Base-by-base conservation (phyloP, 768 basidiomycete genomes). In the Amanita fuliginea region DNA sequence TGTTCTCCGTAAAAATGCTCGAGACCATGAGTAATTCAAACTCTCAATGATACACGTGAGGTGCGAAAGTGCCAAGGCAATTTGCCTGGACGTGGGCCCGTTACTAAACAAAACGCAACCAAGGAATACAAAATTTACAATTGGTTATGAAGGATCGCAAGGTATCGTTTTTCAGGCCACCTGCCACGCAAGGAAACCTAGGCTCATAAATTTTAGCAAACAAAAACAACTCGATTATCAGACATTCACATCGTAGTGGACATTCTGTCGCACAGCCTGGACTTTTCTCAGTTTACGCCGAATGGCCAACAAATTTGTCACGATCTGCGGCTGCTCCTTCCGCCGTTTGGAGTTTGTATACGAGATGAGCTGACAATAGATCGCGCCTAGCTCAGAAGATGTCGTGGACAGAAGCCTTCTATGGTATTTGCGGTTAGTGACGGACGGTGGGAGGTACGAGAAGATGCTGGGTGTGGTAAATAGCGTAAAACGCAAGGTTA, bases 131-230 rank as follows among this genome's bases (percentile, higher is more conserved):
- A 21, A 4, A 60, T 77, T 45, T 55, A 86, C 86, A 81, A 58
- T 55, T 87, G 86, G 6, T 86, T 58, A 19, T 86, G 77, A 53
- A 81, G 63, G 30, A 87, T 74, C 30, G 67, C 76, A 33, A 83
- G 77, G 60, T 91, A 91, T 51, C 89, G 67, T 47, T 84, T 67
- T n/a, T 77, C 75, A 0, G 90, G 90, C 89, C 87, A 92, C 54
- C 72, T 67, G 0, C 89, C 90, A 46, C 78, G 64, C 18, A 92
- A 63, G 0, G 87, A 89, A 60, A 88, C 79, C 81, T 91, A 57
- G 6, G 2, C 30, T 6, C 42, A 10, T 41, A 6, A 47, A 22
- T n/a, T 14, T 11, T 5, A 14, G 21, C 26, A 19, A 24, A 32
- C 48, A 6, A 26, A 47, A 6, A 26, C 28, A 48, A 59, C 24